Evolutionary conservation across 164 flowering plant genomes (phyloP).

Genomic region (Stephania yunnanensis): DNA sequence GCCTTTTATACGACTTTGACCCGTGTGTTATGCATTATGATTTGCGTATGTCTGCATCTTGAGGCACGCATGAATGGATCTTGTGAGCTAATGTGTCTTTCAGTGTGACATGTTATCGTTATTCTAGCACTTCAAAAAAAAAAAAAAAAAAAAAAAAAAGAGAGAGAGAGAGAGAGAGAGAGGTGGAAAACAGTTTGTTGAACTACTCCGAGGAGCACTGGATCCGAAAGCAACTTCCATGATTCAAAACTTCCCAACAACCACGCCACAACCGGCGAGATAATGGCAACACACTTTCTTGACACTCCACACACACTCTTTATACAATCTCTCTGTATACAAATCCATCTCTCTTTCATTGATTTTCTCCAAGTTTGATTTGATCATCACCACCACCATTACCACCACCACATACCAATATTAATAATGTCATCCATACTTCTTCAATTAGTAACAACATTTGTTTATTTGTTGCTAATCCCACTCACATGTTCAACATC

Average conservation of each 20-base stretch:
- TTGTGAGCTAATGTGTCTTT: no score
- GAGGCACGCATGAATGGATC: no score
- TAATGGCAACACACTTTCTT: background rate
- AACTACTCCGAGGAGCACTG: background rate
- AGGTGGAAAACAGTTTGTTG: background rate
- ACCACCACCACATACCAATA: no score
- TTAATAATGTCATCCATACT: background rate
- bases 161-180: no score
- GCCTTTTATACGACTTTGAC: no score
- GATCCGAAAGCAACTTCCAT: background rate
- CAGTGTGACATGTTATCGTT: no score
- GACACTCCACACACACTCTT: background rate
- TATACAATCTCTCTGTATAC: background rate
- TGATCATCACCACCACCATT: no score
- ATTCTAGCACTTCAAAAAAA: no score
- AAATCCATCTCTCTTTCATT: background rate
- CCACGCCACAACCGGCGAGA: conserved; percentile 9
- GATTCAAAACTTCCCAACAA: conserved; percentile 5
- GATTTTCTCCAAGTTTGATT: background rate
- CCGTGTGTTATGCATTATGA: no score
- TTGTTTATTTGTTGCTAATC: background rate
- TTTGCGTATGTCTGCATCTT: no score
- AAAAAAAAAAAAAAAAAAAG: background rate
- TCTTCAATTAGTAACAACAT: background rate
- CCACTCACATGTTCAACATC: conserved; percentile 25